Base-by-base conservation (phyloP, 2,329 filamentous ascomycete species). In the Curvularia eragrostidis region DNA sequence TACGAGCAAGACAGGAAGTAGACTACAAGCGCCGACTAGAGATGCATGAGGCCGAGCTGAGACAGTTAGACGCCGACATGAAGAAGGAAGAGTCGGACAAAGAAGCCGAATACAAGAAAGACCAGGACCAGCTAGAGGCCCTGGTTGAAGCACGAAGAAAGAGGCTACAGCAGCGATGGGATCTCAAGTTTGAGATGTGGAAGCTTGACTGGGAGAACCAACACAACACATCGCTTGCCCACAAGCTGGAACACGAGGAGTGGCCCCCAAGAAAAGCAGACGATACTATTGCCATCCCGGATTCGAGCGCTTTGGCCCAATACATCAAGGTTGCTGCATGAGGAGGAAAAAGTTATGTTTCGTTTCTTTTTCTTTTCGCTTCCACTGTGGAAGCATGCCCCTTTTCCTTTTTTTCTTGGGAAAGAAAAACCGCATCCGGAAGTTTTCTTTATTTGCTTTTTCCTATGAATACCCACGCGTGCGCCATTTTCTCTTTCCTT, bases 1-100 rank as follows among this genome's bases (percentile, higher is more conserved):
- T 82, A 7, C 71, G 80, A 10, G 80, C 78, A 21, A 75, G 78
- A 56, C 81, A 83, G 65, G 75, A 76, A 41, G 67, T 78, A 30
- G 72, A 78, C 7, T 67, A 75, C 43, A 74, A 74, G 47, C 58
- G 67, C 7, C 75, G 76, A 19, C 50, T 71, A 5, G 69, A 76
- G 48, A 72, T 77, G 48, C 79, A 81, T 54, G 71, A 78, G 21
- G 63, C 68, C n/a, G 79, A 80, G 52, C 52, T 79, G 2, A 65
- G 70, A 28, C 72, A 77, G 19, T 50, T 80, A 41, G 69, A 73
- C 12, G 62, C 63, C 2, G 64, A 71, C 8, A 72, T 76, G 42
- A 67, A 75, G 21, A 68, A 68, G 38, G 74, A 77, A 53, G 74
- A 74, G 49, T 53, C 65, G 5, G 69, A 70, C 23, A 59, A 75